Evolutionary conservation across 2,329 filamentous ascomycete species (phyloP).

Genomic region (Fusarium miscanthi): DNA sequence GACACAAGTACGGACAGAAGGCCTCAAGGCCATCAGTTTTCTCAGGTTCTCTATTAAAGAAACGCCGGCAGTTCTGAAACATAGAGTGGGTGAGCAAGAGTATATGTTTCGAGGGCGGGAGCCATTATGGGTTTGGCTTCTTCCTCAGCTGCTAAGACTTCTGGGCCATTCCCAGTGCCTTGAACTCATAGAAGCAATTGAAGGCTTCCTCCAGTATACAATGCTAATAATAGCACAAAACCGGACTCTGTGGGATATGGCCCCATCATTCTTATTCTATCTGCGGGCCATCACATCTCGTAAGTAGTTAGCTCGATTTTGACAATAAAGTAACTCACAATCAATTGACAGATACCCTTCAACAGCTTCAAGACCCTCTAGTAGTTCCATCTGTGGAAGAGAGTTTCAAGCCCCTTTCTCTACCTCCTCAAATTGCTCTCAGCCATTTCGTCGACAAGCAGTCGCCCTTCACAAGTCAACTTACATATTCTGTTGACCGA

Average conservation of each 20-base stretch:
- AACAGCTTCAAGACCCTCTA: conserved; percentile 50
- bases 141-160: conserved; percentile 67
- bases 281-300: conserved; percentile 60
- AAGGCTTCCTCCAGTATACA: conserved; percentile 62
- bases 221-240: conserved; percentile 58
- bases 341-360: conserved; percentile 46
- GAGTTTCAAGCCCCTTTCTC: conserved; percentile 41
- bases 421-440: conserved; percentile 56
- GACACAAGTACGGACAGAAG: conserved; percentile 67
- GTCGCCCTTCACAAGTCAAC: conserved; percentile 40
- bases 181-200: conserved; percentile 62
- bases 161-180: conserved; percentile 64
- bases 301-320: conserved; percentile 47
- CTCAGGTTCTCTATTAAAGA: conserved; percentile 79
- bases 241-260: conserved; percentile 61
- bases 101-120: conserved; percentile 67
- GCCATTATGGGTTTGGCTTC: conserved; percentile 74
- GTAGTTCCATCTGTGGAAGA: conserved; percentile 45
- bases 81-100: conserved; percentile 52
- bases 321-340: not conserved
- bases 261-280: conserved; percentile 58
- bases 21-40: conserved; percentile 80
- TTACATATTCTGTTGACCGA: conserved; percentile 55
- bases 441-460: conserved; percentile 49
- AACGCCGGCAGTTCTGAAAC: conserved; percentile 74